Evolutionary conservation across 257 asterid genomes (phyloP).

Genomic region (Linderniella brevidens): DNA sequence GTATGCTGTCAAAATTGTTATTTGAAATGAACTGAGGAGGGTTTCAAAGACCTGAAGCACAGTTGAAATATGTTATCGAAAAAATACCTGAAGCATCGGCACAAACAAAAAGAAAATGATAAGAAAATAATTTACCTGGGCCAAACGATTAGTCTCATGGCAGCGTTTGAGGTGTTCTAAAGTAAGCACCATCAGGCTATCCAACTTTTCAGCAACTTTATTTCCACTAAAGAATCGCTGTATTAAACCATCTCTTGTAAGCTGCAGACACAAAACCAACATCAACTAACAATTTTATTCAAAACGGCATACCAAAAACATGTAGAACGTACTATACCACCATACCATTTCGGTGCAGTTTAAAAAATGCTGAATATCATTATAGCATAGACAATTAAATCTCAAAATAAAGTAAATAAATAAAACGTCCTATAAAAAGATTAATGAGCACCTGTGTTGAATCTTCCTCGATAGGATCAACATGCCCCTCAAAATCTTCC

Average conservation of each 20-base stretch:
- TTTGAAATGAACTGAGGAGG: conserved; percentile 70
- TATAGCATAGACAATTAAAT: conserved; percentile 1
- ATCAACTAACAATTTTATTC: too few species aligned
- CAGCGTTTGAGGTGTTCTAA: conserved; percentile 62
- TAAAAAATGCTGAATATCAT: too few species aligned
- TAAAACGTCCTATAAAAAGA: neutral
- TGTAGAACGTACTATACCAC: too few species aligned
- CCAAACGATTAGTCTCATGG: conserved; percentile 14
- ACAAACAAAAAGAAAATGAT: too few species aligned
- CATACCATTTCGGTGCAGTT: too few species aligned
- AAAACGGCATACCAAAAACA: too few species aligned
- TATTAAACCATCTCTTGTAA: conserved; percentile 34
- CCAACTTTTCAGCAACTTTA: conserved; percentile 48
- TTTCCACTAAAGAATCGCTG: conserved; percentile 40
- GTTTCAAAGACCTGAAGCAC: conserved; percentile 57
- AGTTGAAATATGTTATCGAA: conserved; percentile 3
- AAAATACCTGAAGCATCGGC: too few species aligned
- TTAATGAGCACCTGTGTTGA: conserved; percentile 29
- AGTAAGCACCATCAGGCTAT: conserved; percentile 65
- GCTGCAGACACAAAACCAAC: conserved; percentile 21
- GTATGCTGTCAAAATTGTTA: conserved; percentile 68
- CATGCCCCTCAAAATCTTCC: conserved; percentile 54
- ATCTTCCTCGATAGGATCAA: conserved; percentile 28
- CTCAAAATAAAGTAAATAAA: neutral
- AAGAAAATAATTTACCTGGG: too few species aligned